These are phyloP conservation scores for Waltergamsia citrina DNA, from an alignment of 2,329 filamentous ascomycete species.

Conservation along the genomic window DNA sequence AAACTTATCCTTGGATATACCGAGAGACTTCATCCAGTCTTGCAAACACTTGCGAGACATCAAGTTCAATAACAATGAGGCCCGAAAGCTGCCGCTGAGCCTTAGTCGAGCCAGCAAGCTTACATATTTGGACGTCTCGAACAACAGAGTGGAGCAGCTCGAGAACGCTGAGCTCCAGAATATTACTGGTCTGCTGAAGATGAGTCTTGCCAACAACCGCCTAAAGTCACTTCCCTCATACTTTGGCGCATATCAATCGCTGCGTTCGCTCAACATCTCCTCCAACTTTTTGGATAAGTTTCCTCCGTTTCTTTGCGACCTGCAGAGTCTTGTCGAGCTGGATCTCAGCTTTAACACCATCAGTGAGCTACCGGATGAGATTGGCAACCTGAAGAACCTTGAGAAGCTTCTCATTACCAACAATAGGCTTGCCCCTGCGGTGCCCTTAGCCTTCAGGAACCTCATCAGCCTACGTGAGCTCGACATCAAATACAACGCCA, in stretches of 20 bases:
- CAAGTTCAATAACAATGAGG: conserved; percentile 92
- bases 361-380: conserved; percentile 61
- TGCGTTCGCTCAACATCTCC: conserved; percentile 82
- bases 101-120: conserved; percentile 71
- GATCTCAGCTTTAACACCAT: conserved; percentile 97
- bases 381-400: conserved; percentile 69
- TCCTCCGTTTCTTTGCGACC: conserved; percentile 72
- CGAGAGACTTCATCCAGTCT: conserved; percentile 91
- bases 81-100: conserved; percentile 74
- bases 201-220: conserved; percentile 91
- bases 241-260: conserved; percentile 68
- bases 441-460: conserved; percentile 65
- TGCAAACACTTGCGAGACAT: conserved; percentile 89
- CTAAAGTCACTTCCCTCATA: conserved; percentile 70
- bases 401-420: conserved; percentile 94
- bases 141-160: conserved; percentile 82
- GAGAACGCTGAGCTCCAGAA: conserved; percentile 75
- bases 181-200: conserved; percentile 68
- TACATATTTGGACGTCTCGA: conserved; percentile 88
- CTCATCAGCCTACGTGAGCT: conserved; percentile 76
- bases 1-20: conserved; percentile 85
- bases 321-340: conserved; percentile 79
- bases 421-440: conserved; percentile 70
- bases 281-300: conserved; percentile 87
- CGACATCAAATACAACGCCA: conserved; percentile 87